phyloP scores from a whole-genome alignment of 352 stramenopile species.

The Phytophthora brassicae region DNA sequence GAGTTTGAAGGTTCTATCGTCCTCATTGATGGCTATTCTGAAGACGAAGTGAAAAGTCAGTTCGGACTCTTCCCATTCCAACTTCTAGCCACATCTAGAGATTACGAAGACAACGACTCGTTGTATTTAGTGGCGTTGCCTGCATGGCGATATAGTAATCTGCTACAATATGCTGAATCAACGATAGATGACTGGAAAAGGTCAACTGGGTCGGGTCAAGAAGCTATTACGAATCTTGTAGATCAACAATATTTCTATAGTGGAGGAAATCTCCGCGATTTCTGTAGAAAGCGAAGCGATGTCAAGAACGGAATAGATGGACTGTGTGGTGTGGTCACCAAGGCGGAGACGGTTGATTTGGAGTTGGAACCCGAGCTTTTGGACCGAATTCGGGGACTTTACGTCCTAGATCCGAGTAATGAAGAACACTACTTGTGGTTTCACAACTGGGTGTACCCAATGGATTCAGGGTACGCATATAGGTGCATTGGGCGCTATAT shows the following conservation, averaged over 20 bases:
- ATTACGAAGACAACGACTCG: slow-evolving; percentile 5
- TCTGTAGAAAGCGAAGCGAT: slow-evolving; percentile 14
- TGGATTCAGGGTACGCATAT: slow-evolving; percentile 32
- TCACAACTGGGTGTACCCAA: slow-evolving; percentile 11
- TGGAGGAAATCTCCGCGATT: slow-evolving; percentile 32
- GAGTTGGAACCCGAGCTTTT: slow-evolving; percentile 13
- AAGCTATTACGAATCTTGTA: slow-evolving; percentile 10
- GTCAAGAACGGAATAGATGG: slow-evolving; percentile 22
- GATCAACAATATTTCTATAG: slow-evolving; percentile 31
- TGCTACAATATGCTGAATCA: slow-evolving; percentile 21
- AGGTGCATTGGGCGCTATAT: slow-evolving; percentile 22
- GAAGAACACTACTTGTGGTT: slow-evolving; percentile 22
- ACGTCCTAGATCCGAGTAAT: slow-evolving; percentile 21
- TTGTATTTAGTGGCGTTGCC: slow-evolving; percentile 19
- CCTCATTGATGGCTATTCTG: slow-evolving; percentile 27
- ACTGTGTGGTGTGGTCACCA: slow-evolving; percentile 11
- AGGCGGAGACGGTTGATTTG: slow-evolving; percentile 10
- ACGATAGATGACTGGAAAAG: slow-evolving; percentile 22
- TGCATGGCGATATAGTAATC: slow-evolving; percentile 22
- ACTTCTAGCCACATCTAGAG: slow-evolving; percentile 18
- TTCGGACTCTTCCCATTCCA: slow-evolving; percentile 21
- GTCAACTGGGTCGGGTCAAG: slow-evolving; percentile 13
- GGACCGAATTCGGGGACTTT: slow-evolving; percentile 28
- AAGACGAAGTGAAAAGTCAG: slow-evolving; percentile 15
- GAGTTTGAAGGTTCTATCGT: slow-evolving; percentile 21